These are phyloP conservation scores for Wickerhamiella galacta DNA, from an alignment of 805 yeast species.

Conservation along the genomic window DNA sequence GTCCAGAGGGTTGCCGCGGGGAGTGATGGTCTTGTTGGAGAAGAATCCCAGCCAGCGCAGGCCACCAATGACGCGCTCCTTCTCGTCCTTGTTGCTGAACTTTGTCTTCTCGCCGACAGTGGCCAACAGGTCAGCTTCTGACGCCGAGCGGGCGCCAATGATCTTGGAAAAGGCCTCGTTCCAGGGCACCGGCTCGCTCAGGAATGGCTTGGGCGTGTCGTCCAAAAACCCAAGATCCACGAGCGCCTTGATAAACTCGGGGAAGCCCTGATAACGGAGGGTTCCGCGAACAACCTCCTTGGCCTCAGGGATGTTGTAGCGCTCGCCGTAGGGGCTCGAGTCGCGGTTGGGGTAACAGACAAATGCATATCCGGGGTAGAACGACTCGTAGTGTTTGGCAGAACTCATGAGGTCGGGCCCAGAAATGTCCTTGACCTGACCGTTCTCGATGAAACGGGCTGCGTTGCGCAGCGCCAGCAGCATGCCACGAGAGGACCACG, in stretches of 20 bases:
- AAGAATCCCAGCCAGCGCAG: slow-evolving; percentile 89
- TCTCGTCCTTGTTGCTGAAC: slow-evolving; percentile 67
- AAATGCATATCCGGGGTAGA: slow-evolving; percentile 88
- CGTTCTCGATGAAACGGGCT: slow-evolving; percentile 79
- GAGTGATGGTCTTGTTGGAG: slow-evolving; percentile 55
- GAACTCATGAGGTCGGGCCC: slow-evolving; percentile 90
- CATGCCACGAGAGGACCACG: slow-evolving; percentile 98
- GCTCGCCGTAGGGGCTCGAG: slow-evolving; percentile 82
- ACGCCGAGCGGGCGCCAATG: slow-evolving; percentile 54
- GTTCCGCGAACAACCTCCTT: slow-evolving; percentile 95
- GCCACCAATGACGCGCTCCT: slow-evolving; percentile 75
- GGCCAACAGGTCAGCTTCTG: slow-evolving; percentile 57
- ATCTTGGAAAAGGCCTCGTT: slow-evolving; percentile 67
- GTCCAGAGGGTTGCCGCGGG: slow-evolving; percentile 90
- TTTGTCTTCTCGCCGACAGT: slow-evolving; percentile 62
- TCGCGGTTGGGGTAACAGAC: slow-evolving; percentile 98
- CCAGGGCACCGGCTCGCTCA: slow-evolving; percentile 52
- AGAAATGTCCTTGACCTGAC: slow-evolving; percentile 58
- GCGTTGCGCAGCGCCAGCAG: slow-evolving; percentile 85
- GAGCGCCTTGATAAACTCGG: slow-evolving; percentile 87
- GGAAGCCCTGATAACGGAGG: slow-evolving; percentile 95
- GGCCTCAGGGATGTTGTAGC: slow-evolving; percentile 92
- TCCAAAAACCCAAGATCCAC: slow-evolving; percentile 87
- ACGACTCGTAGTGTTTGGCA: slow-evolving; percentile 75
- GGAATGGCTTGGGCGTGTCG: slow-evolving; percentile 50